Conservation (phyloP, 106 monocot species). For the Allium fistulosum region DNA sequence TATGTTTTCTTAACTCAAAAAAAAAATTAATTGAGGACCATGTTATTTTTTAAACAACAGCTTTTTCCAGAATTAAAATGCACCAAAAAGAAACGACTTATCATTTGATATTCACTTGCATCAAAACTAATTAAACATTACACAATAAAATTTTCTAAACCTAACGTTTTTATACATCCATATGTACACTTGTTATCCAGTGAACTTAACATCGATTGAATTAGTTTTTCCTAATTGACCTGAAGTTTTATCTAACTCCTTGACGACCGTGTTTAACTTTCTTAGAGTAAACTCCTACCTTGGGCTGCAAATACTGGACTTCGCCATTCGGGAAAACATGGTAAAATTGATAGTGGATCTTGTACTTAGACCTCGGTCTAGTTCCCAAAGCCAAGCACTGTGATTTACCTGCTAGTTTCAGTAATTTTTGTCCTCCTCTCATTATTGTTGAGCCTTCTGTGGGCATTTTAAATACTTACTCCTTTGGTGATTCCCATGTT, state of each 20-base stretch:
- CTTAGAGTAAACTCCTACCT: slow-evolving; percentile 95
- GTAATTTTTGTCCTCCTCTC: slow-evolving; percentile 83
- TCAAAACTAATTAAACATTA: no score
- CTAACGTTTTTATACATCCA: slow-evolving; percentile 8
- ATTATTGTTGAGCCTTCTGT: slow-evolving; percentile 90
- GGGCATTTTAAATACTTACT: slow-evolving; percentile 97
- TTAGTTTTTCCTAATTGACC: slow-evolving; percentile 85
- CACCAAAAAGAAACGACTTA: no score
- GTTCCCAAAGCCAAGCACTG: slow-evolving; percentile 95
- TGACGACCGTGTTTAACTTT: slow-evolving; percentile 85
- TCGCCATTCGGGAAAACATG: slow-evolving; percentile 94
- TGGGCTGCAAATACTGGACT: slow-evolving; percentile 97
- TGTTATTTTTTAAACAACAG: no score
- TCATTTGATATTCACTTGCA: no score
- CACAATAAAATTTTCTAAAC: no score
- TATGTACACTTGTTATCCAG: slow-evolving; percentile 73
- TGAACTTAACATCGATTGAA: slow-evolving; percentile 95
- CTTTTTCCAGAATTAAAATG: no score
- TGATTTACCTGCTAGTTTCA: slow-evolving; percentile 89
- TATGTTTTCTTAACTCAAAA: no score
- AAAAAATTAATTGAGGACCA: no score
- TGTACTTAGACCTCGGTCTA: slow-evolving; percentile 83
- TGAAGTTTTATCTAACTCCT: slow-evolving; percentile 67
- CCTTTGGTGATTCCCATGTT: slow-evolving; percentile 89
- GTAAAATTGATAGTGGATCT: slow-evolving; percentile 97